A percentile compares a stretch with the other conserved stretches of the same genome.
These are phyloP conservation scores for Buddleja alternifolia DNA, from an alignment of 257 asterid genomes.

Conservation along the genomic window DNA sequence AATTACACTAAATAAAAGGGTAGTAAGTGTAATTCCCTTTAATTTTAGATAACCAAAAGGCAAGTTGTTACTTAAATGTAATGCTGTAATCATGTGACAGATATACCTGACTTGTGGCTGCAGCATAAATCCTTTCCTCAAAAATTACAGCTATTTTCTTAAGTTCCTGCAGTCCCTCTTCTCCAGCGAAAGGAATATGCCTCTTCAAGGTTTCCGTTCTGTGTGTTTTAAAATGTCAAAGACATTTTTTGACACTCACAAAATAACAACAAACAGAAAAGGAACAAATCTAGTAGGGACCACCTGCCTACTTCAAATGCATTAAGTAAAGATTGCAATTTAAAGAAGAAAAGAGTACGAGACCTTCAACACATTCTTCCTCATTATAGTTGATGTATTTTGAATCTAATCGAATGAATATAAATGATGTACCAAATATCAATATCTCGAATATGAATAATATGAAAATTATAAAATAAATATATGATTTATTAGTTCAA, in stretches of 20 bases:
- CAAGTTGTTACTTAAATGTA: background rate
- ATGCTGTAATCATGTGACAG: constrained; percentile 21
- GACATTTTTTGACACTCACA: constrained; percentile 19
- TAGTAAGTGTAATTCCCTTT: no score
- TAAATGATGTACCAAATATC: no score
- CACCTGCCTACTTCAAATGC: background rate
- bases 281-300: background rate
- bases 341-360: background rate
- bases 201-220: constrained; percentile 91
- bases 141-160: constrained; percentile 81
- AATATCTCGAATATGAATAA: no score
- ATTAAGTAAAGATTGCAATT: background rate
- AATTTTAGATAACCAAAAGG: constrained; percentile 14
- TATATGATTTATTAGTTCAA: no score
- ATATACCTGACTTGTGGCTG: constrained; percentile 80
- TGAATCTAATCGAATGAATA: no score
- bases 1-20: no score
- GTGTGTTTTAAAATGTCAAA: constrained; percentile 23
- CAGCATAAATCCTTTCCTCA: constrained; percentile 81
- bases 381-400: no score
- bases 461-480: no score
- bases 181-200: constrained; percentile 86
- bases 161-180: constrained; percentile 79
- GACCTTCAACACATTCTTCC: background rate
- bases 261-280: background rate